A percentile compares a stretch with the other conserved stretches of the same genome.
Conservation (phyloP, 352 stramenopile genomes). For the Globisporangium cystogenes region DNA sequence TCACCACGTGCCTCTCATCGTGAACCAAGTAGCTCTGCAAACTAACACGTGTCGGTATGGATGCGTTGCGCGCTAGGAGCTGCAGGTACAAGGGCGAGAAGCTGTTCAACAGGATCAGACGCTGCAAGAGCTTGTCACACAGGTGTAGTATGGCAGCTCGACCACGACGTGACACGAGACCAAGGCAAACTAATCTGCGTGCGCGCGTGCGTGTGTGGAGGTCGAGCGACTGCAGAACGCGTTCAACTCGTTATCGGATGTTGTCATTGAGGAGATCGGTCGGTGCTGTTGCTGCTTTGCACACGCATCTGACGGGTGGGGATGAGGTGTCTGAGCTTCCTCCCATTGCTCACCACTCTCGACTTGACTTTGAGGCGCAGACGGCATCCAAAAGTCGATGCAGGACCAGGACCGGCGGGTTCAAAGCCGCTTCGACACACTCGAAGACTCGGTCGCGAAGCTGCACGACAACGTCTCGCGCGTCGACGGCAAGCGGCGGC, state of each 20-base stretch:
- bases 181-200: not conserved
- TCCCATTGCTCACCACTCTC: not conserved
- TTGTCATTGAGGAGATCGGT: constrained; percentile 49
- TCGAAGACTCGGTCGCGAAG: constrained; percentile 27
- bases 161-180: not conserved
- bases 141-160: constrained; percentile 8
- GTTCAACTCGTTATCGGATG: constrained; percentile 54
- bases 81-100: constrained; percentile 37
- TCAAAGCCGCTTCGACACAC: constrained; percentile 20
- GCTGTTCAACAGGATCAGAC: constrained; percentile 43
- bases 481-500: constrained; percentile 32
- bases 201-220: constrained; percentile 10
- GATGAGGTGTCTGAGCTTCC: too few relatives aligned
- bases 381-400: constrained; percentile 19
- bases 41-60: not conserved
- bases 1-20: constrained; percentile 3
- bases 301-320: not conserved
- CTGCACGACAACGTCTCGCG: constrained; percentile 28
- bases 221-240: constrained; percentile 41
- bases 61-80: constrained; percentile 4
- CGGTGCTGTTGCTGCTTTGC: not conserved
- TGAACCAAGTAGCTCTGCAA: not conserved
- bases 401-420: constrained; percentile 16
- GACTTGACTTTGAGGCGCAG: not conserved
- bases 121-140: constrained; percentile 31